Evolutionary conservation across 306 rosid genomes (phyloP).

Genomic region (Castanea crenata): DNA sequence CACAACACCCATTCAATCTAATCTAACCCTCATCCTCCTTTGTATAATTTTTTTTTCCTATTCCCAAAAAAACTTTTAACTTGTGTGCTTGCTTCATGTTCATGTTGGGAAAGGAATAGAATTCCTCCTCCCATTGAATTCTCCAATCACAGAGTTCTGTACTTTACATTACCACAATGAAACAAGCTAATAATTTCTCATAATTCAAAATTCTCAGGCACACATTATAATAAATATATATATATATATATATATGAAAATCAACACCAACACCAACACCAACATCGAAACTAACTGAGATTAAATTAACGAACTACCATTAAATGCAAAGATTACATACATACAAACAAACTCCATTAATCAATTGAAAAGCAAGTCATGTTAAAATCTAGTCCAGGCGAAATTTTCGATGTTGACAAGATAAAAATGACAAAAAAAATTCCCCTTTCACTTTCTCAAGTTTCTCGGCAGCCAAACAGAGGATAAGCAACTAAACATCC

Average conservation of each 20-base stretch:
- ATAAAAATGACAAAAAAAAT: background rate
- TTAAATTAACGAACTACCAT: background rate
- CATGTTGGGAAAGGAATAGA: no score
- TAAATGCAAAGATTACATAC: background rate
- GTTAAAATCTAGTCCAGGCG: background rate
- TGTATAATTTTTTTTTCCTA: no score
- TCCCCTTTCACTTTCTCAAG: background rate
- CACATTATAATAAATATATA: no score
- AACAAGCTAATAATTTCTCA: background rate
- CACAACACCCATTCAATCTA: no score
- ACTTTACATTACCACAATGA: background rate
- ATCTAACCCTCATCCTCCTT: no score
- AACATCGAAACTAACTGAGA: background rate
- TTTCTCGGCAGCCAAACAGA: conserved; percentile 13
- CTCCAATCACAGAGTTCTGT: background rate
- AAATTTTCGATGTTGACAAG: background rate
- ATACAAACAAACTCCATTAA: background rate
- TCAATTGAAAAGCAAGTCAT: background rate
- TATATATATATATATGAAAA: no score
- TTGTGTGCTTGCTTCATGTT: no score
- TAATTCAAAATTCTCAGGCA: background rate
- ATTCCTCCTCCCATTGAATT: no score
- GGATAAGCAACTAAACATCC: background rate
- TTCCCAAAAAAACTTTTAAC: no score
- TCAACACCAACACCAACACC: background rate